These are phyloP conservation scores for Paramecium primaurelia DNA, from an alignment of 73 alveolate species.

Conservation along the genomic window DNA sequence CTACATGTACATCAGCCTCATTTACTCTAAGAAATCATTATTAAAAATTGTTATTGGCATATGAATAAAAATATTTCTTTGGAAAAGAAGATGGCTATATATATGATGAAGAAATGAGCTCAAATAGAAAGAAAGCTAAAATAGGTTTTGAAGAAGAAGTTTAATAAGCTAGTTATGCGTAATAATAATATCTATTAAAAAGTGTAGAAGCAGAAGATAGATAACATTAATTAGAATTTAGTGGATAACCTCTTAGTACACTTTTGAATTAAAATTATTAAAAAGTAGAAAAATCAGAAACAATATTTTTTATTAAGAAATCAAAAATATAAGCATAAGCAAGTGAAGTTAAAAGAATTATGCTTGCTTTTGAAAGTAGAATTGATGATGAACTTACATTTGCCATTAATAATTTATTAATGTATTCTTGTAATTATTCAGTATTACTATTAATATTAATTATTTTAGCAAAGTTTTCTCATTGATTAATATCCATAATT, in stretches of 20 bases:
- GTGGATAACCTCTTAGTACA: not conserved
- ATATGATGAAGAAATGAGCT: slow-evolving; percentile 45
- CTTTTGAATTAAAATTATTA: not conserved
- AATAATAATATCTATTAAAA: not conserved
- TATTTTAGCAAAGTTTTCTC: slow-evolving; percentile 4
- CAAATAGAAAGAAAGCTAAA: slow-evolving; percentile 45
- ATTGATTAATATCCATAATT: slow-evolving; percentile 45
- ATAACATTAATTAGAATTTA: not conserved
- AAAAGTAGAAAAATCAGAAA: not conserved
- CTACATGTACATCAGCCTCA: slow-evolving; percentile 97
- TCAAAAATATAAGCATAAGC: slow-evolving; percentile 49
- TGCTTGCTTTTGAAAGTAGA: slow-evolving; percentile 97
- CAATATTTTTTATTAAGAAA: slow-evolving; percentile 30
- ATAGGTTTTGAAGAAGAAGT: not conserved
- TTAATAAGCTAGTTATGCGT: slow-evolving; percentile 36
- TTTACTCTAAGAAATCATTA: slow-evolving; percentile 95
- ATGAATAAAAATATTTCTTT: slow-evolving; percentile 85
- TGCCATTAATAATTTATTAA: slow-evolving; percentile 94
- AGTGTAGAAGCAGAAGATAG: slow-evolving; percentile 47
- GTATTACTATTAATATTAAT: not conserved
- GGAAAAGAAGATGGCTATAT: slow-evolving; percentile 70
- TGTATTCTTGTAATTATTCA: slow-evolving; percentile 85
- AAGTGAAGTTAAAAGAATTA: slow-evolving; percentile 80
- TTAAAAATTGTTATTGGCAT: slow-evolving; percentile 82
- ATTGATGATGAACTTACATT: slow-evolving; percentile 93